Evolutionary conservation across 495 filamentous ascomycete genomes (phyloP).

Genomic region (Penicillium coprophilum): DNA sequence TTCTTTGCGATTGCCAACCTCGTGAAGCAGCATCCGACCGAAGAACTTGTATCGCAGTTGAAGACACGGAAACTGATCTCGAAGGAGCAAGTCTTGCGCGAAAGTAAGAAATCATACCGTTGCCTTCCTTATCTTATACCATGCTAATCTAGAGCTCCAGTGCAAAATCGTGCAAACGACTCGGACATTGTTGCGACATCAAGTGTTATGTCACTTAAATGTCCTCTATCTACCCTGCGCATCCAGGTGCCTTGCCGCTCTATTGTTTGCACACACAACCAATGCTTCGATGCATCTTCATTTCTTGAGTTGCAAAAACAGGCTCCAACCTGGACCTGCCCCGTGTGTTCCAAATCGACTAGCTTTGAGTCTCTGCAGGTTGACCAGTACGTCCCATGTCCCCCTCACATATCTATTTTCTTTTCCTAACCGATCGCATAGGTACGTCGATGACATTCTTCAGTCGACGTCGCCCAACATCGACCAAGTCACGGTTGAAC

Average conservation of each 20-base stretch:
- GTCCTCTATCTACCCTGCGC: slow-evolving; percentile 81
- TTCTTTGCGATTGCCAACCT: slow-evolving; percentile 73
- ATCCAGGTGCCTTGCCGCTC: slow-evolving; percentile 80
- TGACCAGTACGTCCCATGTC: slow-evolving; percentile 66
- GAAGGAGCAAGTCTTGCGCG: slow-evolving; percentile 75
- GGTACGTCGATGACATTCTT: slow-evolving; percentile 88
- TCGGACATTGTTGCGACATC: slow-evolving; percentile 85
- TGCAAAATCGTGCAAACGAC: slow-evolving; percentile 79
- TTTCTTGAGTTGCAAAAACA: slow-evolving; percentile 94
- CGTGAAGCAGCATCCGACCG: slow-evolving; percentile 68
- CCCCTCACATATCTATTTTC: neutral
- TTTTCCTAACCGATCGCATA: slow-evolving; percentile 30
- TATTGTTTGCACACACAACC: slow-evolving; percentile 78
- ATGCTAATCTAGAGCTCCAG: slow-evolving; percentile 43
- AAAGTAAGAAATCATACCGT: slow-evolving; percentile 59
- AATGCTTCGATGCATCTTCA: slow-evolving; percentile 93
- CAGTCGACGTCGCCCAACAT: slow-evolving; percentile 62
- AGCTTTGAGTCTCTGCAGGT: slow-evolving; percentile 79
- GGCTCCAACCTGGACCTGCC: slow-evolving; percentile 91
- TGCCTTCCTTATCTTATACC: neutral
- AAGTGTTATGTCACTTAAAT: slow-evolving; percentile 84
- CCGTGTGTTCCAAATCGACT: slow-evolving; percentile 82
- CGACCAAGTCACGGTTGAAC: slow-evolving; percentile 88
- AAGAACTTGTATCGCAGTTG: slow-evolving; percentile 68
- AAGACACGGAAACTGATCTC: slow-evolving; percentile 67